A percentile compares a stretch with the other conserved stretches of the same genome.
Conservation (phyloP, 768 basidiomycete species). For the Lentinula guzmanii region DNA sequence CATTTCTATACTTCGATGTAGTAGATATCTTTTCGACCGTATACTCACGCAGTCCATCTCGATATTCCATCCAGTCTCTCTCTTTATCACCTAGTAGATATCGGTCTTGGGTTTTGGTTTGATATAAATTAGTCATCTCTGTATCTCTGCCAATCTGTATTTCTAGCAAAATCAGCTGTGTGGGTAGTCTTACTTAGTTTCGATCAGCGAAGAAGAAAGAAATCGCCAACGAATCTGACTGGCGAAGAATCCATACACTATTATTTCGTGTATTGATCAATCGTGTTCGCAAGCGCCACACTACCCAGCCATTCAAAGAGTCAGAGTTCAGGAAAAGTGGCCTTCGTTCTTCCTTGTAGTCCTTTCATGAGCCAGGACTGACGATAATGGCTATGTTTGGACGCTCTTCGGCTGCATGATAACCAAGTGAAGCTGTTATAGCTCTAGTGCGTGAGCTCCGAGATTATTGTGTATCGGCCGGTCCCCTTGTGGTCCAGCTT, state of each 20-base stretch:
- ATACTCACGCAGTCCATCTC: background rate
- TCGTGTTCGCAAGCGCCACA: background rate
- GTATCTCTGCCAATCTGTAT: background rate
- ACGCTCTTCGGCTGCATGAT: background rate
- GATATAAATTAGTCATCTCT: background rate
- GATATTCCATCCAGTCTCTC: background rate
- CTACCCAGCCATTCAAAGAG: background rate
- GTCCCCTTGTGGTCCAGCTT: too few species aligned
- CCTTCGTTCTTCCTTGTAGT: constrained; percentile 1
- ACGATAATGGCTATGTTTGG: background rate
- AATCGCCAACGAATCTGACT: too few species aligned
- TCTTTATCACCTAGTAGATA: background rate
- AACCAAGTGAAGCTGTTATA: background rate
- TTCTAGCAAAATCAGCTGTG: background rate
- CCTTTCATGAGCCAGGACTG: background rate
- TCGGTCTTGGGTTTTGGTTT: background rate
- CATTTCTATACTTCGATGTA: background rate
- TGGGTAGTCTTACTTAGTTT: too few species aligned
- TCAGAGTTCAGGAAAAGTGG: background rate
- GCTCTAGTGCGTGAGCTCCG: background rate
- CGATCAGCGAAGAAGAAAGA: too few species aligned
- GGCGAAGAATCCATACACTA: too few species aligned
- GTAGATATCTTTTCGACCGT: background rate
- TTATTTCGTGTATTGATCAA: background rate
- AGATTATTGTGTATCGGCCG: too few species aligned